These are phyloP conservation scores for Plasmodium gonderi DNA, from an alignment of 169 alveolate genomes.

Conservation along the genomic window DNA sequence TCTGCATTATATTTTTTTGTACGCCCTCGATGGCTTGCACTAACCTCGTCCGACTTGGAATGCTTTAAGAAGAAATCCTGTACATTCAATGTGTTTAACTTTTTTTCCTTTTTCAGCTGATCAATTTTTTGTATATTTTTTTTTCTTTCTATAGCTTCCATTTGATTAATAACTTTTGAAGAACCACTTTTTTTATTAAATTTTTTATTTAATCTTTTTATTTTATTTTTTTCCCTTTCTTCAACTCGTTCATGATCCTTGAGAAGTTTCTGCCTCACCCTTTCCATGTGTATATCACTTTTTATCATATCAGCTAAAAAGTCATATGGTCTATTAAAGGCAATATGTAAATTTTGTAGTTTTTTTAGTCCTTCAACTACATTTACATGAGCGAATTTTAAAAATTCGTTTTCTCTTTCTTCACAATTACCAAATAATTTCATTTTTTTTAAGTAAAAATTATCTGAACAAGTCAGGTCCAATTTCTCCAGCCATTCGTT, in stretches of 20 bases:
- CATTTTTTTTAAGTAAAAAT: constrained; percentile 19
- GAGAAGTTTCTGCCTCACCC: constrained; percentile 11
- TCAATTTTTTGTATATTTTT: constrained; percentile 37
- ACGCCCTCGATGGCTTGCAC: neutral
- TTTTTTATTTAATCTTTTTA: constrained; percentile 60
- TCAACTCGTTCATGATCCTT: constrained; percentile 38
- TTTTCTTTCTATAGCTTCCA: constrained; percentile 61
- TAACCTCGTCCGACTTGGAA: constrained; percentile 2
- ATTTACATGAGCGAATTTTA: constrained; percentile 12
- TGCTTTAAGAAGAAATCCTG: constrained; percentile 44
- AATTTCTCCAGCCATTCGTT: constrained; percentile 43
- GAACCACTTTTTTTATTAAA: constrained; percentile 62
- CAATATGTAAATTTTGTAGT: constrained; percentile 15
- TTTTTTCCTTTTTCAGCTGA: neutral
- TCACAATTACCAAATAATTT: constrained; percentile 21
- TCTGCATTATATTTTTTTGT: too few species aligned
- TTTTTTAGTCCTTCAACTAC: constrained; percentile 28
- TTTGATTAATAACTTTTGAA: constrained; percentile 16
- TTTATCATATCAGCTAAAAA: constrained; percentile 57
- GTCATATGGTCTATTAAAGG: constrained; percentile 64
- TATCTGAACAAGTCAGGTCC: constrained; percentile 52
- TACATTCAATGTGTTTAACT: constrained; percentile 18
- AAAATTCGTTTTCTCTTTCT: constrained; percentile 28
- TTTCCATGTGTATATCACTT: constrained; percentile 55
- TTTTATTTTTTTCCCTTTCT: constrained; percentile 32